Evolutionary conservation across 2,329 filamentous ascomycete species (phyloP).

Genomic region (Xylariales sp.): DNA sequence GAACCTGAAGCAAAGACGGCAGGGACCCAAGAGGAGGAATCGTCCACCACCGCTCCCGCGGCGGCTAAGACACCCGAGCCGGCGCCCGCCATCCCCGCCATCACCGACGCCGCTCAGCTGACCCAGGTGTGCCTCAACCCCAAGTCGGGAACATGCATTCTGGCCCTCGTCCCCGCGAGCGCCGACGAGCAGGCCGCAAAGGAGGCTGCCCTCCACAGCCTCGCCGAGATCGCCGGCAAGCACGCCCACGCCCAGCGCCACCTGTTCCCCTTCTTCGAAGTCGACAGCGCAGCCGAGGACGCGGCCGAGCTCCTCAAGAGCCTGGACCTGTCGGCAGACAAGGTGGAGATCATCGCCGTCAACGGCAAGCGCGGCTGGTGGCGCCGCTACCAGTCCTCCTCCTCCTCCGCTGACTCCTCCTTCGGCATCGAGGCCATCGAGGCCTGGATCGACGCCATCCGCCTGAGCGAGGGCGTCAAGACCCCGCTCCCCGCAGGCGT

Average conservation of each 20-base stretch:
- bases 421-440: conserved; percentile 64
- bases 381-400: conserved; percentile 64
- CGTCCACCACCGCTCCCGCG: conserved; percentile 31
- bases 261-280: conserved; percentile 78
- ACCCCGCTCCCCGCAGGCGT: conserved; percentile 65
- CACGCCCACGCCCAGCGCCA: conserved; percentile 61
- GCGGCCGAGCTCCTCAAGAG: conserved; percentile 50
- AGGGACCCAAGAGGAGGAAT: conserved; percentile 26
- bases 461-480: conserved; percentile 82
- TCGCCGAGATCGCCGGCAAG: conserved; percentile 74
- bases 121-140: conserved; percentile 67
- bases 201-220: conserved; percentile 54
- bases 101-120: conserved; percentile 61
- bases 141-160: conserved; percentile 77
- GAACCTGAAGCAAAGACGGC: conserved; percentile 37
- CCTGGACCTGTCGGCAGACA: conserved; percentile 58
- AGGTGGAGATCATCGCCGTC: conserved; percentile 72
- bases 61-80: conserved; percentile 47
- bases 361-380: conserved; percentile 87
- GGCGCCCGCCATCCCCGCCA: conserved; percentile 60
- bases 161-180: conserved; percentile 63
- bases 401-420: conserved; percentile 52
- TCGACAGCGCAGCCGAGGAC: conserved; percentile 60
- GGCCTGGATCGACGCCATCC: conserved; percentile 85
- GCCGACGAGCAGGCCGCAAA: conserved; percentile 47